These are phyloP conservation scores for Bipolaris zeicola DNA, from an alignment of 2,329 filamentous ascomycete species.

Conservation along the genomic window DNA sequence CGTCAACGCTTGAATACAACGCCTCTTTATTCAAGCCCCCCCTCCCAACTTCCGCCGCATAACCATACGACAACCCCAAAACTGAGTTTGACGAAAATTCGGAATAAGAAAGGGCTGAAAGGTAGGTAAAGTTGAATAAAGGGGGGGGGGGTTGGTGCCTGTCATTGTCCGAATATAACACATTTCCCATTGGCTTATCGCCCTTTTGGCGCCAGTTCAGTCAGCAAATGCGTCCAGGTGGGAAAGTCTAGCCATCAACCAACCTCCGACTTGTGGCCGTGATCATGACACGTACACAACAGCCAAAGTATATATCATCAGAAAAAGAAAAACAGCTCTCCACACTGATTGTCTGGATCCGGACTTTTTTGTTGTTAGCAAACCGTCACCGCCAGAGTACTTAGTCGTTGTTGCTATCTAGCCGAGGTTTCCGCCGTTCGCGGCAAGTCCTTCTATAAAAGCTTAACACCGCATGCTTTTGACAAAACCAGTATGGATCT, in stretches of 20 bases:
- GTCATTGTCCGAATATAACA: slow-evolving; percentile 14
- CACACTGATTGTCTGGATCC: neutral
- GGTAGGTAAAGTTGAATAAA: neutral
- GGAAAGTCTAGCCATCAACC: slow-evolving; percentile 14
- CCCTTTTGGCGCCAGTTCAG: slow-evolving; percentile 5
- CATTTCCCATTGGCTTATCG: slow-evolving; percentile 19
- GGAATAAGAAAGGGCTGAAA: neutral
- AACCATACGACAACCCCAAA: neutral
- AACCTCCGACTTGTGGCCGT: slow-evolving; percentile 9
- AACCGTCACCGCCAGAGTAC: neutral
- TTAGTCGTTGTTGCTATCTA: neutral
- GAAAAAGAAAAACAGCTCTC: neutral
- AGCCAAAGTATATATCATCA: neutral
- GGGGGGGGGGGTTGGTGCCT: neutral
- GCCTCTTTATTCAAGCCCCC: slow-evolving; percentile 16
- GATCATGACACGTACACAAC: slow-evolving; percentile 15
- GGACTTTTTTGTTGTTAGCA: neutral
- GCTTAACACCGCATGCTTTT: neutral
- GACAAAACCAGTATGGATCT: slow-evolving; percentile 20
- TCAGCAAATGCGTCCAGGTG: slow-evolving; percentile 10
- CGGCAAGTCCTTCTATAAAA: neutral
- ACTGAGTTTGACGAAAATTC: neutral
- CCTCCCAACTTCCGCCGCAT: neutral
- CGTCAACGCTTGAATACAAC: slow-evolving; percentile 16
- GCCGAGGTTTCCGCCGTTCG: neutral